Conservation (phyloP, 1,284 basidiomycete genomes). For the Cryptococcus amylolentus region DNA sequence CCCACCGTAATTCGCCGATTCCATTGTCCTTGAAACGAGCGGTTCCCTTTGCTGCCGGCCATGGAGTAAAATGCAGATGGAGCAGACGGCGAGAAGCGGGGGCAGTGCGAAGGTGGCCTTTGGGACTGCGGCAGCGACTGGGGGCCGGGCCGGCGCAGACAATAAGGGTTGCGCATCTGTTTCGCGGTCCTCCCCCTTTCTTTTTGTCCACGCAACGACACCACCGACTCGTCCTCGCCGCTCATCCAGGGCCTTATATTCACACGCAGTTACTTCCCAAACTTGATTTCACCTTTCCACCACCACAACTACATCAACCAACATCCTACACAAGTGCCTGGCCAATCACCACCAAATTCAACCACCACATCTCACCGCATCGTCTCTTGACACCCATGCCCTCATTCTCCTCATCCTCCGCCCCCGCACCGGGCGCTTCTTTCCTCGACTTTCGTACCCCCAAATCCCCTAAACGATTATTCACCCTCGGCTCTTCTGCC, state of each 20-base stretch:
- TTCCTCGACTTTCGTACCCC: constrained; percentile 11
- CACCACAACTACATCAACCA: neutral
- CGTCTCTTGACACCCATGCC: neutral
- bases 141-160: too few relatives aligned
- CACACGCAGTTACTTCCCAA: neutral
- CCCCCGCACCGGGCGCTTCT: constrained; percentile 2
- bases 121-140: too few relatives aligned
- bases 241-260: too few relatives aligned
- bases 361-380: neutral
- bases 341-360: neutral
- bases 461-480: constrained; percentile 21
- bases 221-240: neutral
- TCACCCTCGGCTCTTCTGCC: constrained; percentile 6
- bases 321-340: neutral
- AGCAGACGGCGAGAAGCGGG: too few relatives aligned
- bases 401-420: neutral
- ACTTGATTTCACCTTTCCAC: neutral
- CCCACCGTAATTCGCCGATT: neutral
- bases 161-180: too few relatives aligned
- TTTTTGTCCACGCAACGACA: neutral
- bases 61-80: too few relatives aligned
- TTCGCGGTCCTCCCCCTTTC: neutral
- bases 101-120: too few relatives aligned
- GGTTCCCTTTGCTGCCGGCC: neutral
- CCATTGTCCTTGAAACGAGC: neutral